Evolutionary conservation across 805 yeast species (phyloP).

Genomic region (Priceomyces medius): DNA sequence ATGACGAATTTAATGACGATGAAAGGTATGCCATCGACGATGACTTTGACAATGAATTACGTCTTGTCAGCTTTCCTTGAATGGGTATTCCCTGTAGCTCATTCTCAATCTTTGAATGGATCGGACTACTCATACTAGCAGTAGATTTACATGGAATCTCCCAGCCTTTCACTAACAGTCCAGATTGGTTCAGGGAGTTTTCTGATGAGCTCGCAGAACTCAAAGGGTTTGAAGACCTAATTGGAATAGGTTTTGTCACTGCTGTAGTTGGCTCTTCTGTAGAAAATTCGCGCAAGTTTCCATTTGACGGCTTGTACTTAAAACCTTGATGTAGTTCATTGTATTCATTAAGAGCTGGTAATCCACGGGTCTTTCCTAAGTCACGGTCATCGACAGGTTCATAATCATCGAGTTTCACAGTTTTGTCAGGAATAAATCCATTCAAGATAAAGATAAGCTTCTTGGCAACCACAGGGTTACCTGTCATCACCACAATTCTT

Average conservation of each 20-base stretch:
- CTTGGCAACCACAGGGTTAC: conserved; percentile 60
- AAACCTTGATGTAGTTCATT: background rate
- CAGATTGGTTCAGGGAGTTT: conserved; percentile 21
- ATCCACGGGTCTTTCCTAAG: too few relatives aligned
- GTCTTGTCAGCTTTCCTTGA: conserved; percentile 14
- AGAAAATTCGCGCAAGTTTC: background rate
- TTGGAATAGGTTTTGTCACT: conserved; percentile 12
- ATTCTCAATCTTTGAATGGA: conserved; percentile 14
- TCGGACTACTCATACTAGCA: conserved; percentile 20
- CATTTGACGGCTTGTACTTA: background rate
- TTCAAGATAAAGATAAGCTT: conserved; percentile 53
- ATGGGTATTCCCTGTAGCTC: conserved; percentile 21
- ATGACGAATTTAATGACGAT: conserved; percentile 39
- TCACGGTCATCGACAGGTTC: background rate
- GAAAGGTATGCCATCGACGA: conserved; percentile 39
- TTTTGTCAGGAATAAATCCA: conserved; percentile 45
- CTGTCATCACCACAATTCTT: conserved; percentile 56
- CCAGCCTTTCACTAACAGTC: conserved; percentile 44
- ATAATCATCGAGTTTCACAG: background rate
- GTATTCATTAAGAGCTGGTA: background rate
- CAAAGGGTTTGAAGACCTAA: conserved; percentile 10
- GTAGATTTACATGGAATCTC: conserved; percentile 43
- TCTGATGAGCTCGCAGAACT: conserved; percentile 20
- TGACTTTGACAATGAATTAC: conserved; percentile 37
- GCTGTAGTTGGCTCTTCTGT: background rate